Conservation (phyloP, 257 asterid species). For the Salvia rosmarinus region DNA sequence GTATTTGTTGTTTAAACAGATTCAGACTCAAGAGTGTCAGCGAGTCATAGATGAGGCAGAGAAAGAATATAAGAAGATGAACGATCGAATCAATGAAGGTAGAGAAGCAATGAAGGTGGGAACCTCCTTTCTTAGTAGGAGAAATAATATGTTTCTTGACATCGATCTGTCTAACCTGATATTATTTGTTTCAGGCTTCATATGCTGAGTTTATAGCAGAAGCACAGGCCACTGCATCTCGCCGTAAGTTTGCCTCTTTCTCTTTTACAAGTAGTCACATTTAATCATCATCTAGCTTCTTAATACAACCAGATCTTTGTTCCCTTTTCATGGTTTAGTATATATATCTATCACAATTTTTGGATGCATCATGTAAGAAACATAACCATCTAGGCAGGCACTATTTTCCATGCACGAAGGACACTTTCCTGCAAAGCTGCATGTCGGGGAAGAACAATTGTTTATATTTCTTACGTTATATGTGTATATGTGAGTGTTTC, state of each 20-base stretch:
- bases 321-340: neutral
- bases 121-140: neutral
- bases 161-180: slow-evolving; percentile 34
- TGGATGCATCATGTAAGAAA: slow-evolving; percentile 10
- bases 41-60: slow-evolving; percentile 77
- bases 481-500: slow-evolving; percentile 34
- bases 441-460: slow-evolving; percentile 5
- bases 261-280: neutral
- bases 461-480: neutral
- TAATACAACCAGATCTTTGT: slow-evolving; percentile 3
- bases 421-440: slow-evolving; percentile 7
- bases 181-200: slow-evolving; percentile 62
- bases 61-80: slow-evolving; percentile 67
- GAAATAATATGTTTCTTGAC: slow-evolving; percentile 12
- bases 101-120: slow-evolving; percentile 82
- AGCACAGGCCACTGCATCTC: slow-evolving; percentile 72
- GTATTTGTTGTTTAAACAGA: slow-evolving; percentile 47
- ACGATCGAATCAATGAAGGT: slow-evolving; percentile 69
- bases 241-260: slow-evolving; percentile 58
- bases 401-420: neutral
- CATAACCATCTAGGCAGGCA: slow-evolving; percentile 4
- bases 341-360: neutral
- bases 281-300: slow-evolving; percentile 5
- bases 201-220: slow-evolving; percentile 68
- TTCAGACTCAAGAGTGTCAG: slow-evolving; percentile 80